Evolutionary conservation across 768 basidiomycete genomes (phyloP).

Genomic region (Lentinula guzmanii): DNA sequence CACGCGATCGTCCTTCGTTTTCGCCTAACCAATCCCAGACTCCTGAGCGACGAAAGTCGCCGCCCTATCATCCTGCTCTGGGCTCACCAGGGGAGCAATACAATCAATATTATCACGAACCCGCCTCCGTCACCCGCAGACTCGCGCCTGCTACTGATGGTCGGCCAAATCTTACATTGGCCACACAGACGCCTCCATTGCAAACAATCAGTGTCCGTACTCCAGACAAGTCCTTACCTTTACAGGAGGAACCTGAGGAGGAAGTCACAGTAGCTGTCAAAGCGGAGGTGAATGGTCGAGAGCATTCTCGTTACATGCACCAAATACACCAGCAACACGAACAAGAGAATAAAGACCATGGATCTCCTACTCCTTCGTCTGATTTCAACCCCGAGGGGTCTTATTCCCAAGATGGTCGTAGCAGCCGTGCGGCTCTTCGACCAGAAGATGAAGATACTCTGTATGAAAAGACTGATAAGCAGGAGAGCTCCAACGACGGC

Average conservation of each 20-base stretch:
- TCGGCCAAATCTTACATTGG: conserved; percentile 26
- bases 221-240: conserved; percentile 68
- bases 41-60: conserved; percentile 48
- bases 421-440: conserved; percentile 30
- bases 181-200: conserved; percentile 50
- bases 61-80: conserved; percentile 42
- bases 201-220: conserved; percentile 49
- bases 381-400: conserved; percentile 46
- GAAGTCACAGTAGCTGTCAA: conserved; percentile 36
- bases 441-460: conserved; percentile 42
- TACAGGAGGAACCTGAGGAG: conserved; percentile 74
- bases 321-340: conserved; percentile 19
- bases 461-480: conserved; percentile 30
- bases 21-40: conserved; percentile 37
- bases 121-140: conserved; percentile 24
- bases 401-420: conserved; percentile 28
- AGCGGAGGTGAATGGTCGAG: conserved; percentile 16
- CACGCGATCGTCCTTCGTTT: conserved; percentile 30
- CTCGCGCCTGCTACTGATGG: conserved; percentile 15
- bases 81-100: conserved; percentile 45
- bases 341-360: conserved; percentile 18
- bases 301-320: conserved; percentile 24
- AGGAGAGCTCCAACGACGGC: conserved; percentile 38
- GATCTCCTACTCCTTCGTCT: conserved; percentile 40
- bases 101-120: conserved; percentile 45